phyloP scores from a whole-genome alignment of 2,329 filamentous ascomycete genomes.

The Dothideomycetidae sp. region DNA sequence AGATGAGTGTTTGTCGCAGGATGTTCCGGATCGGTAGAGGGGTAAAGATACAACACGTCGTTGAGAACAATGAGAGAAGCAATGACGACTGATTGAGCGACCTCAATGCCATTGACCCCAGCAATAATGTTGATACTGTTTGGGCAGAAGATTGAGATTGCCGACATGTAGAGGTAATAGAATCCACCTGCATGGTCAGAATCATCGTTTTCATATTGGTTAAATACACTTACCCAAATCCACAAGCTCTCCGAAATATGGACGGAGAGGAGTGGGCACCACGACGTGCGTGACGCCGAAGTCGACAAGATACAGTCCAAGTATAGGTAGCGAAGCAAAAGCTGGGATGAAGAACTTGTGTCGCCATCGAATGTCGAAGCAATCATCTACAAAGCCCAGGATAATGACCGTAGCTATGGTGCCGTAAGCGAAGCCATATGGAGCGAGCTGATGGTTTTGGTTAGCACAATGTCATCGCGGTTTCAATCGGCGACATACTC shows the following conservation, averaged over 20 bases:
- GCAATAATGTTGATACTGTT: constrained; percentile 99
- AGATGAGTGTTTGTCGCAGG: constrained; percentile 91
- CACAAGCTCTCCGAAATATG: constrained; percentile 71
- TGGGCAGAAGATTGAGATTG: constrained; percentile 90
- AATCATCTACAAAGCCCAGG: constrained; percentile 84
- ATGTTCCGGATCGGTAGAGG: constrained; percentile 56
- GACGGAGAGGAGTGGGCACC: constrained; percentile 70
- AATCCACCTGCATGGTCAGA: constrained; percentile 25
- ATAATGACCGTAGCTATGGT: constrained; percentile 83
- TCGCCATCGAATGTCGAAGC: constrained; percentile 96
- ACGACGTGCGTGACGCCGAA: constrained; percentile 95
- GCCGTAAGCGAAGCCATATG: constrained; percentile 85
- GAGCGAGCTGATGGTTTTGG: constrained; percentile 54
- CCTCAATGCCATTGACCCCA: constrained; percentile 97
- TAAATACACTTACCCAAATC: constrained; percentile 44
- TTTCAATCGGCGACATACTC: constrained; percentile 41
- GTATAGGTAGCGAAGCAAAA: constrained; percentile 80
- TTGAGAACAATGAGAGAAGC: constrained; percentile 72
- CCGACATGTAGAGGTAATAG: constrained; percentile 96
- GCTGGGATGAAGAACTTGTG: constrained; percentile 98
- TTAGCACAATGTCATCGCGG: constrained; percentile 3
- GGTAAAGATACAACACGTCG: constrained; percentile 69
- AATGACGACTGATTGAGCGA: constrained; percentile 84
- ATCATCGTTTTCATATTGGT: not conserved
- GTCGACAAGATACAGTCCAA: constrained; percentile 96